These are phyloP conservation scores for Phylloporus rhodoxanthus DNA, from an alignment of 768 basidiomycete species.

Conservation along the genomic window DNA sequence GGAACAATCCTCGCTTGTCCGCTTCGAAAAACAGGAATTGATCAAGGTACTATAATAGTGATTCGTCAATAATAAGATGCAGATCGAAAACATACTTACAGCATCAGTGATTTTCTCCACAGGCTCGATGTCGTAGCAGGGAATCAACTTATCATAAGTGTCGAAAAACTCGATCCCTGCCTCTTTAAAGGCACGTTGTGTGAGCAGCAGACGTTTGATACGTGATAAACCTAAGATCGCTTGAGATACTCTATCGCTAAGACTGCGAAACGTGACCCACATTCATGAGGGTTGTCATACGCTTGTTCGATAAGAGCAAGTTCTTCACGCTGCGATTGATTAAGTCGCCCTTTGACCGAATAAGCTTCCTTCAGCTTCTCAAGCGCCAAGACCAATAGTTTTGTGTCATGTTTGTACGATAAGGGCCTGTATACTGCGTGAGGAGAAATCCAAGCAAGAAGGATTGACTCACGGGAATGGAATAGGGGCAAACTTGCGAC, in stretches of 20 bases:
- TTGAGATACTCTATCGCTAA: slow-evolving; percentile 3
- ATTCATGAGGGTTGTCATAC: slow-evolving; percentile 99
- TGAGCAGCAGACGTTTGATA: slow-evolving; percentile 93
- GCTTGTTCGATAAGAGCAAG: slow-evolving; percentile 97
- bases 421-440: slow-evolving; percentile 52
- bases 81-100: slow-evolving; percentile 37
- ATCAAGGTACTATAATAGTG: slow-evolving; percentile 67
- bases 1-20: slow-evolving; percentile 97
- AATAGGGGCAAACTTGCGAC: slow-evolving; percentile 95
- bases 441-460: neutral
- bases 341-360: slow-evolving; percentile 93
- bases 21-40: slow-evolving; percentile 99
- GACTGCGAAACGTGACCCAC: slow-evolving; percentile 34
- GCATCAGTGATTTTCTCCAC: slow-evolving; percentile 99
- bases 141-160: slow-evolving; percentile 96
- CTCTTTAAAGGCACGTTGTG: slow-evolving; percentile 98
- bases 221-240: slow-evolving; percentile 67
- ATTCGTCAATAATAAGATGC: slow-evolving; percentile 8
- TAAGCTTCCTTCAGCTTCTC: slow-evolving; percentile 99
- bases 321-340: slow-evolving; percentile 97
- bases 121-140: slow-evolving; percentile 98
- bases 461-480: slow-evolving; percentile 77
- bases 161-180: slow-evolving; percentile 96
- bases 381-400: slow-evolving; percentile 89
- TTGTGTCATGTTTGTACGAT: slow-evolving; percentile 99